Conservation (phyloP, 1,284 basidiomycete species). For the Trichosporon faecale region DNA sequence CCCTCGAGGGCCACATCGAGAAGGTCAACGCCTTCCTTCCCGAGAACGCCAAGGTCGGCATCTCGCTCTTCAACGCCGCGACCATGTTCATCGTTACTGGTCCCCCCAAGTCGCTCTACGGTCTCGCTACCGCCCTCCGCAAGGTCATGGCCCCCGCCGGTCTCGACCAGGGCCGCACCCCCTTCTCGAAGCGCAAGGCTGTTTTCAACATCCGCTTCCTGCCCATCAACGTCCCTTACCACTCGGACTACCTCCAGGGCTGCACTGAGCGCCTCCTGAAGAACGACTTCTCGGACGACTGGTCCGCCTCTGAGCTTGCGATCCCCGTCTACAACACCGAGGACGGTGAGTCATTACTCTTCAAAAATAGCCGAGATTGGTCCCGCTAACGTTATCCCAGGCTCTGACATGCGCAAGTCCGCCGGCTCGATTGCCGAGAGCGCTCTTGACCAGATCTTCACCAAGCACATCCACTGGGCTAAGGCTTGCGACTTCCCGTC, state of each 20-base stretch:
- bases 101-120: slow-evolving; percentile 85
- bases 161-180: slow-evolving; percentile 87
- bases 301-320: slow-evolving; percentile 68
- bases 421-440: slow-evolving; percentile 67
- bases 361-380: slow-evolving; percentile 26
- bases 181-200: slow-evolving; percentile 91
- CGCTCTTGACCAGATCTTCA: slow-evolving; percentile 92
- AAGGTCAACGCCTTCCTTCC: slow-evolving; percentile 86
- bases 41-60: slow-evolving; percentile 69
- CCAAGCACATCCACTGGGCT: slow-evolving; percentile 85
- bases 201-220: slow-evolving; percentile 92
- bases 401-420: slow-evolving; percentile 71
- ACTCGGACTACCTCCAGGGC: slow-evolving; percentile 78
- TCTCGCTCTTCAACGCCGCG: slow-evolving; percentile 90
- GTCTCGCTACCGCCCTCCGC: slow-evolving; percentile 83
- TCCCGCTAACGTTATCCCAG: slow-evolving; percentile 54
- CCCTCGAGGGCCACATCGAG: slow-evolving; percentile 75
- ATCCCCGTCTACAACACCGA: slow-evolving; percentile 92
- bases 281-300: slow-evolving; percentile 79
- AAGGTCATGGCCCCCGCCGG: slow-evolving; percentile 84
- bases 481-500: slow-evolving; percentile 84
- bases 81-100: slow-evolving; percentile 91
- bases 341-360: slow-evolving; percentile 60
- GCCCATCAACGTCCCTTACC: slow-evolving; percentile 91
- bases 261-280: slow-evolving; percentile 71